phyloP scores from a whole-genome alignment of 2,329 filamentous ascomycete genomes.

The Pseudogymnoascus sp. region DNA sequence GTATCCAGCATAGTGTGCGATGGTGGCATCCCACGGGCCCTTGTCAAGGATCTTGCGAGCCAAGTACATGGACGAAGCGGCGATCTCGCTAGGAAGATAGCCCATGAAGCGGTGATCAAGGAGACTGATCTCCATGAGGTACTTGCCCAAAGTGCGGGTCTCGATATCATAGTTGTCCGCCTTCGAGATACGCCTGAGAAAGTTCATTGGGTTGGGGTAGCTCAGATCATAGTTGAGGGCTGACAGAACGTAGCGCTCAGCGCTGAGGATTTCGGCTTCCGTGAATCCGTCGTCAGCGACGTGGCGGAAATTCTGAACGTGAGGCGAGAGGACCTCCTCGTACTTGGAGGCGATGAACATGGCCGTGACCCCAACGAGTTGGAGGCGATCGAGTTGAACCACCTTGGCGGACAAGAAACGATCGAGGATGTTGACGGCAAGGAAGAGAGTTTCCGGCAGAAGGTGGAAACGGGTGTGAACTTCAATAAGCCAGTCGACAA shows the following conservation, averaged over 20 bases:
- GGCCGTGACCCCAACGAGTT: slow-evolving; percentile 93
- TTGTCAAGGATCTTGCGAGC: slow-evolving; percentile 83
- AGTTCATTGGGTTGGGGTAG: slow-evolving; percentile 99
- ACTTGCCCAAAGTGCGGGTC: slow-evolving; percentile 93
- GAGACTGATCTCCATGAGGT: slow-evolving; percentile 93
- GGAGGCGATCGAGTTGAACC: slow-evolving; percentile 89
- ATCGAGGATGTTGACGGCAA: slow-evolving; percentile 96
- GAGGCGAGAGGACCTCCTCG: slow-evolving; percentile 93
- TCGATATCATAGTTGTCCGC: slow-evolving; percentile 99
- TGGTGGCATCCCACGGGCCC: slow-evolving; percentile 83
- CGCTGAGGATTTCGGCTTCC: slow-evolving; percentile 89
- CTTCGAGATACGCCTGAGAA: slow-evolving; percentile 95
- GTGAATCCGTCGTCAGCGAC: slow-evolving; percentile 95
- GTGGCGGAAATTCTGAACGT: slow-evolving; percentile 92
- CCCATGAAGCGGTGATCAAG: slow-evolving; percentile 90
- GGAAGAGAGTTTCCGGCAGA: slow-evolving; percentile 90
- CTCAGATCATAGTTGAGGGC: slow-evolving; percentile 94
- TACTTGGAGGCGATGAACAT: slow-evolving; percentile 99
- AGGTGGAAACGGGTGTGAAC: slow-evolving; percentile 96
- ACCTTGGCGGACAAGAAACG: slow-evolving; percentile 94
- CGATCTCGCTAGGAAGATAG: slow-evolving; percentile 81
- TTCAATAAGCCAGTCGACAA: slow-evolving; percentile 97
- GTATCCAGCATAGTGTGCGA: slow-evolving; percentile 89
- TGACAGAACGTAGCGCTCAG: slow-evolving; percentile 88
- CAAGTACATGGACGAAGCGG: slow-evolving; percentile 91